Base-by-base conservation (phyloP, 1,139 yeast genomes). In the Hyphopichia khmerensis region DNA sequence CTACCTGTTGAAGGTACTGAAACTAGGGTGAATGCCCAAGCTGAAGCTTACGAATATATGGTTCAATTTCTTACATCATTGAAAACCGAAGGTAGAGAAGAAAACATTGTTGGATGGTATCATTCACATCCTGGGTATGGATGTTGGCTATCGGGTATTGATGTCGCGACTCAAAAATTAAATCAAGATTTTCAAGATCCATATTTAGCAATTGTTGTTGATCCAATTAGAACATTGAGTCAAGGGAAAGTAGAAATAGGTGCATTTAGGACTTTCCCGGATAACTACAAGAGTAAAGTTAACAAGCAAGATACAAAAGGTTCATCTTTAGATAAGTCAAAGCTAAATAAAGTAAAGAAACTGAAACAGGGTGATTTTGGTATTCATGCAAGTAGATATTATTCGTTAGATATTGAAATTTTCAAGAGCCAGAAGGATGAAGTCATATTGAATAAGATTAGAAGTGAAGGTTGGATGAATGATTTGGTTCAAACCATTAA, bases 61-160 rank as follows among this genome's bases (percentile, higher is more conserved):
- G 95, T 91, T 1, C 84, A 82, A 50, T 90, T 86, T 60, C 67
- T 87, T 41, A 83, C 83, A 45, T 73, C 79, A 32, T 72, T 82
- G 56, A 79, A 83, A 46, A 69, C 68, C 37, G 66, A 74, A 2
- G 80, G 79, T 8, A 68, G 83, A 21, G 56, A 67, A 13, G 77
- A 76, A 41, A 79, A 87, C 52, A 86, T 93, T 31, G 89, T 90
- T 14, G 97, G 97, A 7, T 87, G 95, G 96, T 87, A 91, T 64
- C 96, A 93, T 64, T 90, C 97, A 2, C 99, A 93, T 62, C 98
- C 98, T 0, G 97, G 97, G 0, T 93, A 90, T 62, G 98, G 97
- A 34, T 87, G 96, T 60, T 87, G 96, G 96, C 65, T 90, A 35
- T 83, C 93, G 48, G 95, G 93, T 15, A 89, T 90, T 39, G 97